phyloP scores from a whole-genome alignment of 2,329 filamentous ascomycete species.

The Arthrobotrys iridis region DNA sequence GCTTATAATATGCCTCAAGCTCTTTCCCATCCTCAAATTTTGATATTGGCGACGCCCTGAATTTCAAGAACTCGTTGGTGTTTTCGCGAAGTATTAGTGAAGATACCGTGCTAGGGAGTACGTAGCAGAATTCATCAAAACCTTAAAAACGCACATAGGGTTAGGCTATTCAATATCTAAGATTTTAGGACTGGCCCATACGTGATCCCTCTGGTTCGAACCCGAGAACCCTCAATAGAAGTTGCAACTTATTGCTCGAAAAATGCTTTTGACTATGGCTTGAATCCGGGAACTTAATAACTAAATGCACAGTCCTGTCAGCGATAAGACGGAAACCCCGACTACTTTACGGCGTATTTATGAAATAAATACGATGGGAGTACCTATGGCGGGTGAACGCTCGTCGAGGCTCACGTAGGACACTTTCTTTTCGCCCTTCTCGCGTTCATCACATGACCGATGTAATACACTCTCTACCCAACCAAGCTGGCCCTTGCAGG shows the following conservation, averaged over 20 bases:
- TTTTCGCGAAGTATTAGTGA: slow-evolving; percentile 61
- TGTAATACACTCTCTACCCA: slow-evolving; percentile 81
- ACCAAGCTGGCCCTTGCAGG: slow-evolving; percentile 76
- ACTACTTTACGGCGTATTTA: too few relatives aligned
- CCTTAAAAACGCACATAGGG: not conserved
- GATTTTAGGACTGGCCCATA: slow-evolving; percentile 60
- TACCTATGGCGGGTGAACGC: not conserved
- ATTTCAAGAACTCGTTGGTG: slow-evolving; percentile 23
- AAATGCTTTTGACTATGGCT: slow-evolving; percentile 62
- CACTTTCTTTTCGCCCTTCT: slow-evolving; percentile 77
- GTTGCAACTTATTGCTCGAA: slow-evolving; percentile 26
- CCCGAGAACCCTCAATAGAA: slow-evolving; percentile 33
- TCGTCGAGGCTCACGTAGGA: slow-evolving; percentile 55
- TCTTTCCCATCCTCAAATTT: slow-evolving; percentile 62
- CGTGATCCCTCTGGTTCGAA: slow-evolving; percentile 13
- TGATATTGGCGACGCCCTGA: slow-evolving; percentile 7
- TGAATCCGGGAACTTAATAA: slow-evolving; percentile 63
- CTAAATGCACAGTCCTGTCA: slow-evolving; percentile 60
- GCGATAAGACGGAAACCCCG: too few relatives aligned
- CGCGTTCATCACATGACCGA: slow-evolving; percentile 75
- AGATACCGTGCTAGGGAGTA: not conserved
- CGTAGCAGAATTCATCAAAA: slow-evolving; percentile 9
- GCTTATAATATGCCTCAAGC: not conserved
- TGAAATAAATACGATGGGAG: too few relatives aligned
- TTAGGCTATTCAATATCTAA: not conserved